Conservation (phyloP, 1,284 basidiomycete species). For the Amylostereum areolatum region DNA sequence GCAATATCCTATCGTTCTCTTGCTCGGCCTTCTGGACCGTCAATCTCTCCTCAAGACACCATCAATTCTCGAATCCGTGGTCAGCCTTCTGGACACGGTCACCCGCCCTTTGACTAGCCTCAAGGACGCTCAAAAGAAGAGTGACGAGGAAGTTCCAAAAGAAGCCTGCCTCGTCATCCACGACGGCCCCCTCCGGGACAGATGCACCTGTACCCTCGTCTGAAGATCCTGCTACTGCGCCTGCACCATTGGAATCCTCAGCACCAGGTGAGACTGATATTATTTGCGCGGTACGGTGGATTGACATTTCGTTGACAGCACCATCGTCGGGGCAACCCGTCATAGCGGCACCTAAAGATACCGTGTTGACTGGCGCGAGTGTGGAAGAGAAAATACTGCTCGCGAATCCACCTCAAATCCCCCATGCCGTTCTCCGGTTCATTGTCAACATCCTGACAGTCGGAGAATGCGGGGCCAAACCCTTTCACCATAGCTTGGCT, state of each 20-base stretch:
- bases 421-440: conserved; percentile 73
- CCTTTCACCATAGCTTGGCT: conserved; percentile 86
- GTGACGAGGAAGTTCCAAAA: conserved; percentile 11
- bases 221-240: conserved; percentile 1
- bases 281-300: neutral
- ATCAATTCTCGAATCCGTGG: conserved; percentile 88
- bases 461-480: conserved; percentile 91
- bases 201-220: neutral
- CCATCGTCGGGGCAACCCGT: no score
- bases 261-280: conserved; percentile 6
- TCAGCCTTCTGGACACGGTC: conserved; percentile 78
- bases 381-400: conserved; percentile 62
- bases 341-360: no score
- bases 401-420: conserved; percentile 75
- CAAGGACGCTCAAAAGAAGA: conserved; percentile 42
- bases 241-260: conserved; percentile 3
- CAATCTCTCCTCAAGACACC: conserved; percentile 81
- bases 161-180: neutral
- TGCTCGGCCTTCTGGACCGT: conserved; percentile 83
- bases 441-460: conserved; percentile 92
- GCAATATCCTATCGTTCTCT: conserved; percentile 85
- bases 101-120: conserved; percentile 73
- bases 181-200: conserved; percentile 11
- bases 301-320: no score
- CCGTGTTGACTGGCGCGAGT: conserved; percentile 9